Base-by-base conservation (phyloP, 495 filamentous ascomycete species). In the Parachaetomium inaequale region DNA sequence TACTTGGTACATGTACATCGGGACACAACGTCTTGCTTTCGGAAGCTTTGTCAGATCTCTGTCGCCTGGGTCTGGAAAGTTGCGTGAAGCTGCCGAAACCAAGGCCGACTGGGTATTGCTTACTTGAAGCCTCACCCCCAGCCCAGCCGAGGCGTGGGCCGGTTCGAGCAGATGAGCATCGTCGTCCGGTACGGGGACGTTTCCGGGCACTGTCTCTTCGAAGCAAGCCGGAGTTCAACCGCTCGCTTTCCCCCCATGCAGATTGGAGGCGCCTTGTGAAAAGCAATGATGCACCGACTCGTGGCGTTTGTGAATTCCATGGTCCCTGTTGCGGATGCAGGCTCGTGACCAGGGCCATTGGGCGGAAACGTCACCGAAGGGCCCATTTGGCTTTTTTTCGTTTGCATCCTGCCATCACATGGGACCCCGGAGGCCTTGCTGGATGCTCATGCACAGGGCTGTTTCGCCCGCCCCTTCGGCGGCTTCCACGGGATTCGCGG, bases 401-500 rank as follows among this genome's bases (percentile, higher is more conserved):
- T 53, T 53, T 25, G 21, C 34, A 55, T 25, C 25, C 38, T 55
- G 53, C 11, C 32, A 40, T 55, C 53, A 43, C 53, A 55, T 29
- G 53, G 53, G 53, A 43, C 34, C 53, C 31, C 29, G 19, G 34
- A 29, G 36, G 34, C 34, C 53, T 21, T n/a, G 29, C 17, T 36
- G 51, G 31, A 8, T 36, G 51, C 51, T 54, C 51, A 54, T 54
- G 51, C 51, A 38, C 31, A 36, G 51, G 32, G 31, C 38, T 55
- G 53, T 55, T 55, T 55, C 53, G 34, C 53, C 38, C 21, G 34
- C 29, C 34, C 23, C 21, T 55, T 43, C 53, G 34, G 34, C 53
- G 53, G 53, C 53, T 55, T 55, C 53, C 53, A 55, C 53, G 26
- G 53, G 34, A 28, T 55, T 55, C 53, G 53, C 38, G 21, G 7